A percentile compares a stretch with the other conserved stretches of the same genome.
Conservation (phyloP, 345 rosid species). For the Schrenkiella parvula region DNA sequence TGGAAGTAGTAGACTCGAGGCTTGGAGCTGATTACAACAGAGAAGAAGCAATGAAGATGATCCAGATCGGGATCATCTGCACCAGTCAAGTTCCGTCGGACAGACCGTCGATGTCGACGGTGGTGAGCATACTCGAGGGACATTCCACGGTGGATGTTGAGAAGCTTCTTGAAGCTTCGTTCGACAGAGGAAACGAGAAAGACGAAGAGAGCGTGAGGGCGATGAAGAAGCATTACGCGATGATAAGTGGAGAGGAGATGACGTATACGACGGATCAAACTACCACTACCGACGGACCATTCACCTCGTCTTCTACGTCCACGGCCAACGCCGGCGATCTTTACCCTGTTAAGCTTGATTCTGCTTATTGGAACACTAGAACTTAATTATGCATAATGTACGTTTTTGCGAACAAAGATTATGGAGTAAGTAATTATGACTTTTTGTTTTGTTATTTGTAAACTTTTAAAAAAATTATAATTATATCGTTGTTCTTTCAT, state of each 20-base stretch:
- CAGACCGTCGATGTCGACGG: slow-evolving; percentile 56
- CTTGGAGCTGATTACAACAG: slow-evolving; percentile 40
- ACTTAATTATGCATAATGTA: not conserved
- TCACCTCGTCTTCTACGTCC: slow-evolving; percentile 27
- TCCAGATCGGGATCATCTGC: slow-evolving; percentile 46
- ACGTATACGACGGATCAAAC: slow-evolving; percentile 12
- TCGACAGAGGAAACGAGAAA: slow-evolving; percentile 1
- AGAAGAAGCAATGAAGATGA: slow-evolving; percentile 42
- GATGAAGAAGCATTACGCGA: slow-evolving; percentile 34
- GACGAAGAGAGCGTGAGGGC: slow-evolving; percentile 27
- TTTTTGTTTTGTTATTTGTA: not conserved
- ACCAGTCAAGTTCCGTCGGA: slow-evolving; percentile 34
- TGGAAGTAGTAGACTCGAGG: slow-evolving; percentile 44
- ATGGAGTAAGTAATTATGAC: not conserved
- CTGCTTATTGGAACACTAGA: slow-evolving; percentile 30
- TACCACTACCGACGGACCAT: slow-evolving; percentile 24
- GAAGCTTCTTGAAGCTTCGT: slow-evolving; percentile 28
- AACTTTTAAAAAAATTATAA: not conserved
- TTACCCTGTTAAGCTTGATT: slow-evolving; percentile 28
- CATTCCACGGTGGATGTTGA: slow-evolving; percentile 28
- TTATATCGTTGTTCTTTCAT: slow-evolving; percentile 10
- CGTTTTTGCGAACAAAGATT: not conserved
- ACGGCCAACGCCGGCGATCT: slow-evolving; percentile 36
- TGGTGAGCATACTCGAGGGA: slow-evolving; percentile 61
- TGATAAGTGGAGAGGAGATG: not conserved